Conservation (phyloP, 257 asterid species). For the Cynanchum wilfordii region DNA sequence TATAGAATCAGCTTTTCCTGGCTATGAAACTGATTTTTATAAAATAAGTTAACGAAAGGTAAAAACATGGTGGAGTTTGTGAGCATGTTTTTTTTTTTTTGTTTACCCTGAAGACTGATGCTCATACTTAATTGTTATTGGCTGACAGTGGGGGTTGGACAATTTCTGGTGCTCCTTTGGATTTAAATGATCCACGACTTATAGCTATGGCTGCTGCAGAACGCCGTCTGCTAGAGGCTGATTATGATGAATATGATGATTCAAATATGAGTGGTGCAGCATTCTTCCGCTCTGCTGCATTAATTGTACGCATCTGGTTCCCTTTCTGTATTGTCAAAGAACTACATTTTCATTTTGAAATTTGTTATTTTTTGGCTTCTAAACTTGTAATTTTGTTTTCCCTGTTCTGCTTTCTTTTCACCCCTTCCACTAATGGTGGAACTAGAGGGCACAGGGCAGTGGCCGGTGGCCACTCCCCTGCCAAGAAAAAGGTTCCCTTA, state of each 20-base stretch:
- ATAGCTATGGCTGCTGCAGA: constrained; percentile 47
- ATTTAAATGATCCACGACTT: constrained; percentile 40
- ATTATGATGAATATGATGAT: constrained; percentile 41
- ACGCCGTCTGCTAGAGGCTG: constrained; percentile 38
- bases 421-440: background rate
- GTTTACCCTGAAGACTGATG: background rate
- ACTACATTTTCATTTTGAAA: background rate
- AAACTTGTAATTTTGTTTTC: background rate
- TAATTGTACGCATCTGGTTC: constrained; percentile 30
- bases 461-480: background rate
- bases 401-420: background rate
- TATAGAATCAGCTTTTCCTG: background rate
- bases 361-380: background rate
- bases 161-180: constrained; percentile 35
- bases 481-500: background rate
- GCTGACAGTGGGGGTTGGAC: constrained; percentile 38
- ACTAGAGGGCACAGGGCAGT: background rate
- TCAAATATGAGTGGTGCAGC: constrained; percentile 47
- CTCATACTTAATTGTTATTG: background rate
- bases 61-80: background rate
- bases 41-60: background rate
- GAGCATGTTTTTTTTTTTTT: background rate
- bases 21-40: background rate
- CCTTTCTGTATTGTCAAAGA: background rate
- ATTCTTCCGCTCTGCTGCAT: constrained; percentile 46